A percentile compares a stretch with the other conserved stretches of the same genome.
Evolutionary conservation across 805 yeast genomes (phyloP).

Genomic region (Cyberlindnera mrakii): DNA sequence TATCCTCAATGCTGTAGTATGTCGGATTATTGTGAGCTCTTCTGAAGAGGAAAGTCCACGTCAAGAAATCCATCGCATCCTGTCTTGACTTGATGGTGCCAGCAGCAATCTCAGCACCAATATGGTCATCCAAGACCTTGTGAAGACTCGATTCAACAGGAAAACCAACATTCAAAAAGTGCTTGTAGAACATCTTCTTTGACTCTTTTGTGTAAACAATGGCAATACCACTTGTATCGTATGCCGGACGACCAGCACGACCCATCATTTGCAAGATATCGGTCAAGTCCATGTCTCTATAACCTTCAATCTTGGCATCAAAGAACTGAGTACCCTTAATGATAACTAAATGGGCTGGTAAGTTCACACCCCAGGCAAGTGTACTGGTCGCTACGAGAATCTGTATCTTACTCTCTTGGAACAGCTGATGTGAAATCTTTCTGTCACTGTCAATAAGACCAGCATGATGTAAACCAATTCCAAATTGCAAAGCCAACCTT

Average conservation of each 20-base stretch:
- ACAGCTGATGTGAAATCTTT: constrained; percentile 81
- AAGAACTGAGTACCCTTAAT: constrained; percentile 96
- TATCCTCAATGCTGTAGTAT: constrained; percentile 75
- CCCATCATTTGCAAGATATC: constrained; percentile 98
- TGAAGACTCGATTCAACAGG: constrained; percentile 87
- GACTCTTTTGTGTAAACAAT: constrained; percentile 81
- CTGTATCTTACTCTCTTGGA: constrained; percentile 75
- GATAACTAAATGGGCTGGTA: constrained; percentile 96
- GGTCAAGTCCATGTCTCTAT: constrained; percentile 85
- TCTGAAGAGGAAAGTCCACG: constrained; percentile 89
- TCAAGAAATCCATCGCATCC: constrained; percentile 94
- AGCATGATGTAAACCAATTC: constrained; percentile 96
- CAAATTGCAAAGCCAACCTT: constrained; percentile 69
- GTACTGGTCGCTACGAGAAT: constrained; percentile 95
- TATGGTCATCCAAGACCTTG: constrained; percentile 77
- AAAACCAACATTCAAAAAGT: constrained; percentile 86
- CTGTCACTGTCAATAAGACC: constrained; percentile 92
- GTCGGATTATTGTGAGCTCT: constrained; percentile 92
- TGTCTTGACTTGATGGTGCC: constrained; percentile 93
- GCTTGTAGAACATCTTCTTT: constrained; percentile 76
- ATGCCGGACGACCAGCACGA: constrained; percentile 99
- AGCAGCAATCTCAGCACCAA: constrained; percentile 93
- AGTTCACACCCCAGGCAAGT: constrained; percentile 97
- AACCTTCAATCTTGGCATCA: constrained; percentile 92
- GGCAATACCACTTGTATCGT: constrained; percentile 88